These are phyloP conservation scores for Strobilomyces echinocephalus DNA, from an alignment of 768 basidiomycete genomes.

Conservation along the genomic window DNA sequence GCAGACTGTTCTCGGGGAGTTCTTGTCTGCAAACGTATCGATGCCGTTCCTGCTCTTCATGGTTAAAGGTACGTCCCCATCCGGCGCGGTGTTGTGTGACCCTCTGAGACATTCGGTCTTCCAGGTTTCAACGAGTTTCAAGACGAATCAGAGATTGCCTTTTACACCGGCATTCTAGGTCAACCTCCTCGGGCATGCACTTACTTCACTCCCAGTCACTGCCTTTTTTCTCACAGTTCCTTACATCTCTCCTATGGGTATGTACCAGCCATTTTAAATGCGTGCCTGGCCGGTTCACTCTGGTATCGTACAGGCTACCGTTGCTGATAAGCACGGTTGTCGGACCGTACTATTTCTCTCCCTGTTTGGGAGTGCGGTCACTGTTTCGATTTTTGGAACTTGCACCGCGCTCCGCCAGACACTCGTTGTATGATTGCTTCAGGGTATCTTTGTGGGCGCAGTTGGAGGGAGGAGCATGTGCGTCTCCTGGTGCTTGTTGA, in stretches of 20 bases:
- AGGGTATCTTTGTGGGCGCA: constrained; percentile 90
- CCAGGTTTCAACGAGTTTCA: constrained; percentile 64
- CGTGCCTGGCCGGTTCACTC: not conserved
- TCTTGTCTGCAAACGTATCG: constrained; percentile 88
- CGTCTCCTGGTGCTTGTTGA: constrained; percentile 27
- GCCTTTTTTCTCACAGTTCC: constrained; percentile 93
- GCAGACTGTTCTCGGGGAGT: constrained; percentile 92
- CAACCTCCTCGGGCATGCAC: constrained; percentile 16
- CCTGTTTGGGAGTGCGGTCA: constrained; percentile 78
- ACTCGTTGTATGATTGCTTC: constrained; percentile 78
- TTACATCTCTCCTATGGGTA: constrained; percentile 93
- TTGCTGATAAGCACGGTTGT: constrained; percentile 86
- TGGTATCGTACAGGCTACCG: constrained; percentile 60
- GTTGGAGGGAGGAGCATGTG: constrained; percentile 88
- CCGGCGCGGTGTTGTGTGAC: constrained; percentile 10
- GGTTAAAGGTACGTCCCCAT: constrained; percentile 64
- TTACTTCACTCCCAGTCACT: constrained; percentile 45
- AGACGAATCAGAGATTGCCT: constrained; percentile 82
- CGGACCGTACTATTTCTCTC: constrained; percentile 82
- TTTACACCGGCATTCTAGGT: constrained; percentile 86
- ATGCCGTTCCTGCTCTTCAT: constrained; percentile 92
- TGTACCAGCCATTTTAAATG: constrained; percentile 8
- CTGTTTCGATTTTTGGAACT: constrained; percentile 75
- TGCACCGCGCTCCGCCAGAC: constrained; percentile 74
- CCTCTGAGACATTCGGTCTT: constrained; percentile 2